Conservation (phyloP, 2,329 filamentous ascomycete genomes). For the Reticulascus tulasneorum region DNA sequence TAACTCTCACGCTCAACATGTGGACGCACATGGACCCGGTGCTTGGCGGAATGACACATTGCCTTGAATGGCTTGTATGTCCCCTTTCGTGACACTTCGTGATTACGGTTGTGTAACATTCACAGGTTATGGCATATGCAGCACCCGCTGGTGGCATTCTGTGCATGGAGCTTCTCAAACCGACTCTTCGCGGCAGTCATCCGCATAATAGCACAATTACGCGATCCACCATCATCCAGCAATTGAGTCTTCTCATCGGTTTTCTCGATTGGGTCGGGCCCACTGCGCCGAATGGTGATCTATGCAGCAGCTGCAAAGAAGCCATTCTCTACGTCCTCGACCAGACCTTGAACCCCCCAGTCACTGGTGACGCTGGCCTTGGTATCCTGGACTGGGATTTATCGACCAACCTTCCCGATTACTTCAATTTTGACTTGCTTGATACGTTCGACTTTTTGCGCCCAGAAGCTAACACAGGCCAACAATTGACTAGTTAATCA, state of each 20-base stretch:
- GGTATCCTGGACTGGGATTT: conserved; percentile 30
- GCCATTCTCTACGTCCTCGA: conserved; percentile 49
- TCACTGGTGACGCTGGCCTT: conserved; percentile 14
- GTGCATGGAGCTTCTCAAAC: conserved; percentile 46
- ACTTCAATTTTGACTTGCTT: conserved; percentile 44
- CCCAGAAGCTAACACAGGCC: conserved; percentile 10
- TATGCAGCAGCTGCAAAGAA: conserved; percentile 41
- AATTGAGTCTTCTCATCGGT: conserved; percentile 45
- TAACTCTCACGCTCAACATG: conserved; percentile 39
- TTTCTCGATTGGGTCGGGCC: conserved; percentile 49
- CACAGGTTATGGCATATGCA: conserved; percentile 44
- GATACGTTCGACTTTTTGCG: conserved; percentile 47
- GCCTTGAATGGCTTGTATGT: conserved; percentile 48
- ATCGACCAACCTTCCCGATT: conserved; percentile 17
- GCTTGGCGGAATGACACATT: conserved; percentile 33
- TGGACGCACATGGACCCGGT: conserved; percentile 49
- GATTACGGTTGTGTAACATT: conserved; percentile 2
- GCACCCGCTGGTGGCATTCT: conserved; percentile 46
- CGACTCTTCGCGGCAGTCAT: conserved; percentile 23
- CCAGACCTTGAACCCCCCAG: conserved; percentile 38
- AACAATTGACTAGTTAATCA: too few relatives aligned
- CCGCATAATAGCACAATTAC: conserved; percentile 31
- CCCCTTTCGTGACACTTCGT: too few relatives aligned
- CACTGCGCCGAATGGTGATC: conserved; percentile 42
- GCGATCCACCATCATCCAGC: conserved; percentile 46